These are phyloP conservation scores for Wickerhamiella bombiphila DNA, from an alignment of 805 yeast genomes.

Conservation along the genomic window DNA sequence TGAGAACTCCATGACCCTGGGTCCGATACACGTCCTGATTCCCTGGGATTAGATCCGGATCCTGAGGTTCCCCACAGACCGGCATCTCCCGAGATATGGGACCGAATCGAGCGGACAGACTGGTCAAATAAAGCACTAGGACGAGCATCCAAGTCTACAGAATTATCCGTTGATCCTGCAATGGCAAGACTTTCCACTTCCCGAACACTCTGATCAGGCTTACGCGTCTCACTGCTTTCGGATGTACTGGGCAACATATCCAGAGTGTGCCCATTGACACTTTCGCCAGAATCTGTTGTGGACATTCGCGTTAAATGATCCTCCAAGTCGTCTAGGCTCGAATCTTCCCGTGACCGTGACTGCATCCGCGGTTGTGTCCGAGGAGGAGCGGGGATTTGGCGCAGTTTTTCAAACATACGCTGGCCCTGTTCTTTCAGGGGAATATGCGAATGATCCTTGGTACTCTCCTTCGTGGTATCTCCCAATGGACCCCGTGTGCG, in stretches of 20 bases:
- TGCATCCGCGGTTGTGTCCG: constrained; percentile 6
- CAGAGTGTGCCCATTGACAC: constrained; percentile 4
- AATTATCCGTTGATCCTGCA: too few relatives aligned
- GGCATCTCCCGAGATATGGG: too few relatives aligned
- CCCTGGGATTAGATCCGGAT: too few relatives aligned
- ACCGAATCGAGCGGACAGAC: too few relatives aligned
- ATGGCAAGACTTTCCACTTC: constrained; percentile 1
- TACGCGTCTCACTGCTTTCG: constrained; percentile 9
- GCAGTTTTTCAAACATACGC: constrained; percentile 11
- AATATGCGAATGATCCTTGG: constrained; percentile 6
- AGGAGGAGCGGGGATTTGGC: constrained; percentile 5
- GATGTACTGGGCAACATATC: constrained; percentile 11
- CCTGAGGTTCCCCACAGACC: too few relatives aligned
- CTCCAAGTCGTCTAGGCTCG: constrained; percentile 14
- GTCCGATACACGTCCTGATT: too few relatives aligned
- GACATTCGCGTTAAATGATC: constrained; percentile 13
- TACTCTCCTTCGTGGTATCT: constrained; percentile 9
- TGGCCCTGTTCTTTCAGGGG: constrained; percentile 11
- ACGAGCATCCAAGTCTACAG: too few relatives aligned
- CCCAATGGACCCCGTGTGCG: neutral
- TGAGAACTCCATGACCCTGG: too few relatives aligned
- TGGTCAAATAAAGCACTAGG: too few relatives aligned
- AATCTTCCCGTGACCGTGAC: constrained; percentile 5
- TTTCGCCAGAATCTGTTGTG: neutral
- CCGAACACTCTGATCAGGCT: neutral